These are phyloP conservation scores for Kodamaea sp. DNA, from an alignment of 1,139 yeast species.

Conservation along the genomic window DNA sequence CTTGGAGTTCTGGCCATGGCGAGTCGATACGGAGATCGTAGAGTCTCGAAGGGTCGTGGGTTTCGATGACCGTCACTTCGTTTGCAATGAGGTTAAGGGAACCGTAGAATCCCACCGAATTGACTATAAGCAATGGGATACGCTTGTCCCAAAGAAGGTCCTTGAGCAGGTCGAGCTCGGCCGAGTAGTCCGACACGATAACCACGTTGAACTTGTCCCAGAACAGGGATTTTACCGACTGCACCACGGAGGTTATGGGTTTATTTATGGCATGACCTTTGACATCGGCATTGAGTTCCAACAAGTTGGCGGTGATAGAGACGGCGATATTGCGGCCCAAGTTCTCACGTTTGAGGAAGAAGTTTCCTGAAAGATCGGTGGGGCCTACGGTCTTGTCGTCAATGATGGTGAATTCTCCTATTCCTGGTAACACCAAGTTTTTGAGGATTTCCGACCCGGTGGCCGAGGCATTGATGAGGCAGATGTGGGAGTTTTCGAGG, in stretches of 20 bases:
- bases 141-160: conserved; percentile 42
- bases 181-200: conserved; percentile 41
- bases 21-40: conserved; percentile 69
- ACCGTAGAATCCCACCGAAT: conserved; percentile 69
- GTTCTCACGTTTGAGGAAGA: conserved; percentile 54
- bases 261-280: conserved; percentile 34
- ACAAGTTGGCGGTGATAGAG: conserved; percentile 41
- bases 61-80: conserved; percentile 67
- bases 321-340: conserved; percentile 45
- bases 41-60: conserved; percentile 67
- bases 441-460: conserved; percentile 72
- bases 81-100: conserved; percentile 51
- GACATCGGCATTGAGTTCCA: conserved; percentile 65
- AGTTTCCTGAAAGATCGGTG: conserved; percentile 56
- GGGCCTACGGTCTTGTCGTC: conserved; percentile 45
- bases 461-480: conserved; percentile 61
- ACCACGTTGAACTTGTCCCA: conserved; percentile 61
- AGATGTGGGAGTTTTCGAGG: conserved; percentile 59
- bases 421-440: conserved; percentile 79
- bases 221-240: conserved; percentile 18
- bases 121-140: conserved; percentile 56
- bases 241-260: conserved; percentile 20
- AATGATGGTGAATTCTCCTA: conserved; percentile 66
- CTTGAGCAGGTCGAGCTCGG: conserved; percentile 28
- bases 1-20: conserved; percentile 76